Base-by-base conservation (phyloP, 2,329 filamentous ascomycete species). In the Cercospora canescens region DNA sequence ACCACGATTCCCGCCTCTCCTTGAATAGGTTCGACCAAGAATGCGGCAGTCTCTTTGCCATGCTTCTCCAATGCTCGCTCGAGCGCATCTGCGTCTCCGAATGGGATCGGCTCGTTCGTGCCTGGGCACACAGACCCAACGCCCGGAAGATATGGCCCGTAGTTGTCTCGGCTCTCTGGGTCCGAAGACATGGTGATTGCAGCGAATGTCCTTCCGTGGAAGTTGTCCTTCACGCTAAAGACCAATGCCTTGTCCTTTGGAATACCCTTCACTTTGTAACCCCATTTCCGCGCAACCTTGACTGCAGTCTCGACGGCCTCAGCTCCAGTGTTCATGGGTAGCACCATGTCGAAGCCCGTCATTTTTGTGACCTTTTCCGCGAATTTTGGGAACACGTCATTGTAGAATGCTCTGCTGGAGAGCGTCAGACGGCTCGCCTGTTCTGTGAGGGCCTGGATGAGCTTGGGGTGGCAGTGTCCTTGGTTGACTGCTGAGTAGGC, bases 401-500 rank as follows among this genome's bases (percentile, higher is more conserved):
- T 99, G 86, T 98, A 90, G 83, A 98, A 99, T 60, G 95, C 95
- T 68, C 94, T 89, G 68, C 93, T 97, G 81, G 93, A 97, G 72
- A 98, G 87, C 0, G 94, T 97, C 76, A 98, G 83, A 41, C 93
- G 90, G 71, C 90, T 87, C 56, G 95, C 95, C 83, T 99, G 95
- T 71, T 97, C 92, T 39, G 88, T 89, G 67, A 99, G 84, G 14
- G 94, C 91, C 80, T 94, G 94, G 78, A 99, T 89, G 64, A 98
- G 89, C 82, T 96, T 94, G 5, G 95, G 95, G 82, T 99, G 94
- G 82, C 94, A 98, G 81, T 99, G 94, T 69, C 94, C 94, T 81
- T 98, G 94, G 84, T 98, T 98, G 78, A 98, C 93, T 68, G 95
- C 95, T 73, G 92, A 96, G 86, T 99, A 99, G 71, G 95, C 95